Evolutionary conservation across 192 early-diverging fungal species (phyloP).

Genomic region (Neocallimastix lanati): DNA sequence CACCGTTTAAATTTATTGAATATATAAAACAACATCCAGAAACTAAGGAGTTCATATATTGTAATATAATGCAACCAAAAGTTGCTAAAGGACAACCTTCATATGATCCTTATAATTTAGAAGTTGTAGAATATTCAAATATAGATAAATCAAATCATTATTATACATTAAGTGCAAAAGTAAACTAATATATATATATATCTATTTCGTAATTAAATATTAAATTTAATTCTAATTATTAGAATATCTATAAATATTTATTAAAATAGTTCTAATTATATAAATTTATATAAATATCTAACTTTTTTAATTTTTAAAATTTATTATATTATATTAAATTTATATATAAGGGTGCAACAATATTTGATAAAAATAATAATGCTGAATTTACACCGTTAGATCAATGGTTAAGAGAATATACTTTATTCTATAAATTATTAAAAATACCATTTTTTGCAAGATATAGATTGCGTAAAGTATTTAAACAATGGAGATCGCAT

Average conservation of each 20-base stretch:
- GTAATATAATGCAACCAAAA: slow-evolving; percentile 11
- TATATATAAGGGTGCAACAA: slow-evolving; percentile 21
- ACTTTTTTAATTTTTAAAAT: too few species aligned
- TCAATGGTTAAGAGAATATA: slow-evolving; percentile 32
- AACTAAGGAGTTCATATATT: slow-evolving; percentile 25
- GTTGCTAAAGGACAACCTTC: slow-evolving; percentile 10
- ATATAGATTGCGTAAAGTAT: slow-evolving; percentile 40
- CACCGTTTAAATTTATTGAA: slow-evolving; percentile 20
- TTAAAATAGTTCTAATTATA: too few species aligned
- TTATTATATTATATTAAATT: too few species aligned
- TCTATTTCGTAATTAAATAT: not conserved
- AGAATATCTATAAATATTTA: too few species aligned
- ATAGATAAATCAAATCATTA: slow-evolving; percentile 18
- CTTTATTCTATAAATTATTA: slow-evolving; percentile 24
- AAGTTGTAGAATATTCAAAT: slow-evolving; percentile 21
- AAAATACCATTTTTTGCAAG: slow-evolving; percentile 30
- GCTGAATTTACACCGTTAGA: slow-evolving; percentile 28
- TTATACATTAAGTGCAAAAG: slow-evolving; percentile 23
- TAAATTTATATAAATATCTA: too few species aligned
- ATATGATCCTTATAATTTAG: slow-evolving; percentile 33
- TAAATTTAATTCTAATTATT: too few species aligned
- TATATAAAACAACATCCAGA: slow-evolving; percentile 12
- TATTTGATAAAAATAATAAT: slow-evolving; percentile 22
- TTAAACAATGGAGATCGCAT: slow-evolving; percentile 24
- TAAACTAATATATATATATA: slow-evolving; percentile 5